Evolutionary conservation across 768 basidiomycete species (phyloP).

Genomic region (Boletus huronensis): DNA sequence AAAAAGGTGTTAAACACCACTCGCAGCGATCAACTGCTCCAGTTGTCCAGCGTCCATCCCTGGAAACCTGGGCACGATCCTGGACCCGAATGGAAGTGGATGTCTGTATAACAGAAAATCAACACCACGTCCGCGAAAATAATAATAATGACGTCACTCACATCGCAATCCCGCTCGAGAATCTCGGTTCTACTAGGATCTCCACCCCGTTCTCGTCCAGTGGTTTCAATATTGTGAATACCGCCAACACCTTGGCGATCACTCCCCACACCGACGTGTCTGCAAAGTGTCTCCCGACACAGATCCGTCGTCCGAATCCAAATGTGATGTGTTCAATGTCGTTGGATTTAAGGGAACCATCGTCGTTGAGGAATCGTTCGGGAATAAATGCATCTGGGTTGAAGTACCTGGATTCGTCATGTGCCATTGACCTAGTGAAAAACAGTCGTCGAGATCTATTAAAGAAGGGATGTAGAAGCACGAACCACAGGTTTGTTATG

Average conservation of each 20-base stretch:
- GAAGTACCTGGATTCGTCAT: conserved; percentile 30
- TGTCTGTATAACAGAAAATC: neutral
- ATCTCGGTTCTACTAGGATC: conserved; percentile 13
- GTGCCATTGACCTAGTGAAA: conserved; percentile 13
- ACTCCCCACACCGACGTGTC: conserved; percentile 17
- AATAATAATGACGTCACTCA: conserved; percentile 1
- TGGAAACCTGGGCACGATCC: conserved; percentile 2
- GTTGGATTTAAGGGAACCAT: conserved; percentile 18
- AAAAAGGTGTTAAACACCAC: too few species aligned
- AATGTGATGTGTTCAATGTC: conserved; percentile 8
- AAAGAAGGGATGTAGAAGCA: too few species aligned
- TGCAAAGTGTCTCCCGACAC: conserved; percentile 22
- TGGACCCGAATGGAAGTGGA: conserved; percentile 6
- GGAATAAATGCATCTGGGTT: conserved; percentile 35
- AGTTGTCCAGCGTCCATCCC: neutral
- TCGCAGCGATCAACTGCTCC: too few species aligned
- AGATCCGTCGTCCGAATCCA: conserved; percentile 28
- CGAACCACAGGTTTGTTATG: conserved; percentile 10
- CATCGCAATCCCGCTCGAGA: conserved; percentile 7
- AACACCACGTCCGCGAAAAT: neutral
- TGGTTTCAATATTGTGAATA: neutral
- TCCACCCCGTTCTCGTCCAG: conserved; percentile 3
- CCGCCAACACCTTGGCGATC: conserved; percentile 12
- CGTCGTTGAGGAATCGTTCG: conserved; percentile 36
- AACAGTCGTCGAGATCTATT: too few species aligned